Base-by-base conservation (phyloP, 2,329 filamentous ascomycete species). In the Penicillium sp. region DNA sequence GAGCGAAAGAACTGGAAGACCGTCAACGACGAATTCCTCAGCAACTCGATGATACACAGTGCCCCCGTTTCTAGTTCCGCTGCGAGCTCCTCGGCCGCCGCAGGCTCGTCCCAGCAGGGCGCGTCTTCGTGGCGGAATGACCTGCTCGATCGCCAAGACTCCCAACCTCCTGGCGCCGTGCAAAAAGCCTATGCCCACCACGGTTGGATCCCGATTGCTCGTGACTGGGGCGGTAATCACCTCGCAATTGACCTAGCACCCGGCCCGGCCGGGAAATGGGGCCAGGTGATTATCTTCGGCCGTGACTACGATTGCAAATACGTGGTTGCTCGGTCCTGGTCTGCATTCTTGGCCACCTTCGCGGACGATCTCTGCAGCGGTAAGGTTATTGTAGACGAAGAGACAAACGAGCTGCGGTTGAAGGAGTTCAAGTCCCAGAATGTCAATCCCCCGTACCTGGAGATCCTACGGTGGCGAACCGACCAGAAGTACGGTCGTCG, bases 281-380 rank as follows among this genome's bases (percentile, higher is more conserved):
- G 94, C 48, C 94, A 99, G 71, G 85, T 99, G 60, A 96, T 99
- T 65, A 81, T 99, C 55, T 96, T 95, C 70, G 94, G 94, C 45
- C 90, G 94, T 54, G 94, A 99, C 75, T 99, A 96, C 74, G 94
- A 99, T 69, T 96, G 90, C 74, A 99, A 99, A 76, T 99, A 96
- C 68, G 94, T 99, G 6, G 82, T 99, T 50, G 89, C 94, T 27
- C 85, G 89, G 55, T 97, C 92, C 1, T 99, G 94, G 94, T 84
- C 86, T 14, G 82, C 87, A 9, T 92, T 99, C 68, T 75, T 99
- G 18, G 91, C 91, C 45, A 83, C 86, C 28, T 83, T 96, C 6
- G 91, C 94, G 27, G 94, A 99, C 66, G 94, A 99, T 67, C 78
- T 99, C 64, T 85, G 83, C 75, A 94, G 89, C 61, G 89, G 90